Percentiles rank a stretch among this genome's conserved stretches.
Conservation (phyloP, 1,284 basidiomycete species). For the Marasmius sp. region DNA sequence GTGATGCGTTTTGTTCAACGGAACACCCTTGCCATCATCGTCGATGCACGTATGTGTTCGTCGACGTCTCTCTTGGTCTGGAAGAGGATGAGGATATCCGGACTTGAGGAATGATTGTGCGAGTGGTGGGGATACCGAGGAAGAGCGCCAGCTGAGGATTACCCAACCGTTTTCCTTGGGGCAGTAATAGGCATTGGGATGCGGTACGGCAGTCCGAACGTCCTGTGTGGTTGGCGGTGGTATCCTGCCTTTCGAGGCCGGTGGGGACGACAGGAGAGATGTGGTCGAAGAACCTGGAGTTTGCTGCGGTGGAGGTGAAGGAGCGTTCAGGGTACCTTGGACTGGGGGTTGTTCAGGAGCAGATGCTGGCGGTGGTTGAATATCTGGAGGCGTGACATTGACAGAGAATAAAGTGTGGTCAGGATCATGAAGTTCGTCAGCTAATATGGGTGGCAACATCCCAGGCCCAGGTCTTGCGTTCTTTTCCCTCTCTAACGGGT, state of each 20-base stretch:
- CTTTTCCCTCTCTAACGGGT: slow-evolving; percentile 41
- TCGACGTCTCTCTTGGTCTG: slow-evolving; percentile 52
- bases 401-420: slow-evolving; percentile 71
- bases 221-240: slow-evolving; percentile 54
- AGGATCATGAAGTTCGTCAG: slow-evolving; percentile 63
- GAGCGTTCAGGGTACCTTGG: slow-evolving; percentile 10
- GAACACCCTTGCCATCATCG: slow-evolving; percentile 41
- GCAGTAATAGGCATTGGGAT: slow-evolving; percentile 80
- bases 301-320: slow-evolving; percentile 12
- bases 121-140: slow-evolving; percentile 58
- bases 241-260: slow-evolving; percentile 21
- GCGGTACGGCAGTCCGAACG: slow-evolving; percentile 65
- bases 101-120: slow-evolving; percentile 49
- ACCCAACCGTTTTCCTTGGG: slow-evolving; percentile 79
- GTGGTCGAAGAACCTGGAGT: slow-evolving; percentile 19
- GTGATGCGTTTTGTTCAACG: slow-evolving; percentile 71
- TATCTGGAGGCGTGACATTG: slow-evolving; percentile 37
- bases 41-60: slow-evolving; percentile 50
- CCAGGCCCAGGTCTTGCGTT: slow-evolving; percentile 62
- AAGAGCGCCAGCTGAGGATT: slow-evolving; percentile 65
- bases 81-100: slow-evolving; percentile 41
- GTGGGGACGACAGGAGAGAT: slow-evolving; percentile 23
- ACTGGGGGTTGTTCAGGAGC: slow-evolving; percentile 17
- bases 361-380: slow-evolving; percentile 19
- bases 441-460: slow-evolving; percentile 63